Percentiles rank a stretch among this genome's conserved stretches.
These are phyloP conservation scores for Mortierella sp. DNA, from an alignment of 371 early-diverging fungal genomes.

Conservation along the genomic window DNA sequence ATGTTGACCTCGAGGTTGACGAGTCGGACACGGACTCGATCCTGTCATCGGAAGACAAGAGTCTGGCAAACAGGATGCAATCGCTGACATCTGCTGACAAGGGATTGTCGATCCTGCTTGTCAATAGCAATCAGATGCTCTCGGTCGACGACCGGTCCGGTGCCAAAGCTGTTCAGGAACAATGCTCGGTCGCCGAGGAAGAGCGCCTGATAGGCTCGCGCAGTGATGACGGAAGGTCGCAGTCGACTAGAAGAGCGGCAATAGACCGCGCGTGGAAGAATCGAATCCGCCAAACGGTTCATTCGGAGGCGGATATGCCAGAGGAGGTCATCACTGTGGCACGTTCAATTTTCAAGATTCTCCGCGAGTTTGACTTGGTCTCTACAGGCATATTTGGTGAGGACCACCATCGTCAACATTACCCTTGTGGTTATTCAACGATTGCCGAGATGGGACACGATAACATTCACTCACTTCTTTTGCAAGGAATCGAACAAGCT, in stretches of 20 bases:
- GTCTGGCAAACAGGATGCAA: conserved; percentile 8
- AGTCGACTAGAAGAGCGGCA: conserved; percentile 4
- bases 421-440: background rate
- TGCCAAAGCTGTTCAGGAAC: conserved; percentile 15
- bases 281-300: conserved; percentile 44
- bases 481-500: conserved; percentile 52
- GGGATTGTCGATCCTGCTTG: conserved; percentile 33
- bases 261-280: conserved; percentile 43
- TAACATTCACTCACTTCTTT: conserved; percentile 28
- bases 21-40: conserved; percentile 42
- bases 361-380: conserved; percentile 49
- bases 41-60: conserved; percentile 33
- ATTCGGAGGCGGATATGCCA: conserved; percentile 45
- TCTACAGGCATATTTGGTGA: conserved; percentile 10
- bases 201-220: background rate
- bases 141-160: conserved; percentile 34
- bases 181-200: background rate
- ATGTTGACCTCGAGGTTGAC: conserved; percentile 31
- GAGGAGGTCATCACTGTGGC: conserved; percentile 52
- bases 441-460: conserved; percentile 1
- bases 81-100: conserved; percentile 15
- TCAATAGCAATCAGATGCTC: conserved; percentile 47
- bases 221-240: background rate
- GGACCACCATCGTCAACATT: too few relatives aligned
- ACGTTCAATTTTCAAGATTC: conserved; percentile 46